Evolutionary conservation across 305 asterid species (phyloP).

Genomic region (Fraxinus greggii): DNA sequence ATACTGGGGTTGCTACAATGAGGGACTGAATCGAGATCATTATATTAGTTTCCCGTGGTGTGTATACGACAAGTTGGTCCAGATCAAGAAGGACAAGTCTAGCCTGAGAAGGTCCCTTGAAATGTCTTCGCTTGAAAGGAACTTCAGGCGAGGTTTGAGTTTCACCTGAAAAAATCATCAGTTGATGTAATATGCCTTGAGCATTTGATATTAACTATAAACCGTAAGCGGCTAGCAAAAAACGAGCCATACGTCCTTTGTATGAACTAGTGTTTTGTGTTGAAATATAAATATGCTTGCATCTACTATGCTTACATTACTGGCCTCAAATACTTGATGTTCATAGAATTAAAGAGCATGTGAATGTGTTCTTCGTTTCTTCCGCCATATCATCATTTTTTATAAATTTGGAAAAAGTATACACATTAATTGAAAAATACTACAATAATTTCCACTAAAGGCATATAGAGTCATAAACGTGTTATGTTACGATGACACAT

Average conservation of each 20-base stretch:
- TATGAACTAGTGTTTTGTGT: not conserved
- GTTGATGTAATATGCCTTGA: not conserved
- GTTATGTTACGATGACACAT: not conserved
- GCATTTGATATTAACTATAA: not conserved
- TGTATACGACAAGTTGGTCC: slow-evolving; percentile 65
- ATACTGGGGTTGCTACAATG: slow-evolving; percentile 74
- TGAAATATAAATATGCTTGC: not conserved
- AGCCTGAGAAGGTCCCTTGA: slow-evolving; percentile 15
- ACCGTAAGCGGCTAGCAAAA: not conserved
- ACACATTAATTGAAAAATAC: not conserved
- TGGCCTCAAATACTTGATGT: not conserved
- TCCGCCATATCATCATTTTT: not conserved
- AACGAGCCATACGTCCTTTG: not conserved
- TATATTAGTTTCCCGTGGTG: slow-evolving; percentile 94
- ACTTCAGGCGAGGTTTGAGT: slow-evolving; percentile 21
- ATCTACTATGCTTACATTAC: not conserved
- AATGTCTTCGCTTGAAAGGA: slow-evolving; percentile 24
- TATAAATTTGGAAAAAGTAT: not conserved
- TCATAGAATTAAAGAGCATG: not conserved
- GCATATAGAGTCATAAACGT: not conserved
- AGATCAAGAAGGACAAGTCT: slow-evolving; percentile 52
- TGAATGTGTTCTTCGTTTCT: not conserved
- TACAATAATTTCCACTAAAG: not conserved
- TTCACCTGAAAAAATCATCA: slow-evolving; percentile 24
- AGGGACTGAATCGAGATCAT: slow-evolving; percentile 65